Base-by-base conservation (phyloP, 257 asterid species). In the Paraleonurus japonicus region DNA sequence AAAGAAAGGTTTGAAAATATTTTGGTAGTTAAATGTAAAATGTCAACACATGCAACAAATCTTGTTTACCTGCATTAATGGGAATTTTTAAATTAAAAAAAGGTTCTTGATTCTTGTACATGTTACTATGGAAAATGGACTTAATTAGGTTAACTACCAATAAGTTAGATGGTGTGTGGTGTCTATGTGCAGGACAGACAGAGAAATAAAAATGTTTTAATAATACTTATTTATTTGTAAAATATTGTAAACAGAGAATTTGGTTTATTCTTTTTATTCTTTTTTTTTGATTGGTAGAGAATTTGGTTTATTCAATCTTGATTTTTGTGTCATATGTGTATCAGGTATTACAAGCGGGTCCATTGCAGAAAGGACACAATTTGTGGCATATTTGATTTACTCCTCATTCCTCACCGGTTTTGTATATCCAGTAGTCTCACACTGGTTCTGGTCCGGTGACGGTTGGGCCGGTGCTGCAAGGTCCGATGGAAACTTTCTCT, bases 301-400 rank as follows among this genome's bases (percentile, higher is more conserved):
- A 4, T 13, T 55, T 61, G 17, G 67, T 39, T 58, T 6, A 19
- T 10, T 4, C 4, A 72, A 20, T 33, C 13, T 48, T 61, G 33
- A 47, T 62, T 22, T 65, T 10, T 7, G n/a, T 51, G 23, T 17
- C 47, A 19, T 20, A 19, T 69, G 24, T 48, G 53, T 12, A 37
- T 47, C 81, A 87, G 94, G 94, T 33, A 87, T 87, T 54, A 87
- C 94, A 3, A 87, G 94, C 43, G 94, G 90, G 32, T 87, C 93
- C 10, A 87, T 87, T 19, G 93, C 93, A 22, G 93, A 87, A 47
- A 82, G 93, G 79, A 87, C 94, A 43, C 94, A 87, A 11, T 87
- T 87, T 63, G 94, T 87, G 22, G 90, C 94, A 63, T 87, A 87
- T 74, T 76, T 87, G 22, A 85, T 87, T 39, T 87, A 87, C 74